A percentile compares a stretch with the other conserved stretches of the same genome.
Evolutionary conservation across 2,329 filamentous ascomycete species (phyloP).

Genomic region (Xylaria sp.): DNA sequence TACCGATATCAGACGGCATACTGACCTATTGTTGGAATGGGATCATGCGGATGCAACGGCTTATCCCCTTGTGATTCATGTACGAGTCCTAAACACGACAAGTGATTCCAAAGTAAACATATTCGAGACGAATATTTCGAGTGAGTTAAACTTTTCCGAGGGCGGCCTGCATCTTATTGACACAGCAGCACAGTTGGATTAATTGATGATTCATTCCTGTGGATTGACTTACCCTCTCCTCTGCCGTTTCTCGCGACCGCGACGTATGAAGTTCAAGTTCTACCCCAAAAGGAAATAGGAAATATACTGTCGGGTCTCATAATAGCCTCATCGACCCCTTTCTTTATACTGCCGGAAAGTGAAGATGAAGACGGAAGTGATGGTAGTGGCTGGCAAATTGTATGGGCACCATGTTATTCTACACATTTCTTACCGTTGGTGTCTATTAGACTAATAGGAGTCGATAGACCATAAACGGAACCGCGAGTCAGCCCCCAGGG

Average conservation of each 20-base stretch:
- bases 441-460: slow-evolving; percentile 10
- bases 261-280: slow-evolving; percentile 43
- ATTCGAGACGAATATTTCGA: slow-evolving; percentile 41
- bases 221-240: slow-evolving; percentile 42
- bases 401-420: slow-evolving; percentile 5
- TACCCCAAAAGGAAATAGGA: slow-evolving; percentile 31
- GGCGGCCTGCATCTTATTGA: neutral
- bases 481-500: slow-evolving; percentile 32
- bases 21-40: slow-evolving; percentile 43
- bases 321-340: slow-evolving; percentile 42
- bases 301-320: slow-evolving; percentile 15
- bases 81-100: slow-evolving; percentile 42
- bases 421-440: slow-evolving; percentile 9
- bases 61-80: slow-evolving; percentile 41
- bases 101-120: slow-evolving; percentile 41
- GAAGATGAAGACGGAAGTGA: slow-evolving; percentile 2
- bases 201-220: slow-evolving; percentile 42
- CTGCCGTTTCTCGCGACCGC: slow-evolving; percentile 44
- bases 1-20: slow-evolving; percentile 36
- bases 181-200: slow-evolving; percentile 37
- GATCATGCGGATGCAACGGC: slow-evolving; percentile 33
- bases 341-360: slow-evolving; percentile 32
- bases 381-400: slow-evolving; percentile 8
- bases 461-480: slow-evolving; percentile 13
- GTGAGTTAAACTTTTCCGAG: slow-evolving; percentile 34